These are phyloP conservation scores for Choanephora cucurbitarum DNA, from an alignment of 371 early-diverging fungal genomes.

Conservation along the genomic window DNA sequence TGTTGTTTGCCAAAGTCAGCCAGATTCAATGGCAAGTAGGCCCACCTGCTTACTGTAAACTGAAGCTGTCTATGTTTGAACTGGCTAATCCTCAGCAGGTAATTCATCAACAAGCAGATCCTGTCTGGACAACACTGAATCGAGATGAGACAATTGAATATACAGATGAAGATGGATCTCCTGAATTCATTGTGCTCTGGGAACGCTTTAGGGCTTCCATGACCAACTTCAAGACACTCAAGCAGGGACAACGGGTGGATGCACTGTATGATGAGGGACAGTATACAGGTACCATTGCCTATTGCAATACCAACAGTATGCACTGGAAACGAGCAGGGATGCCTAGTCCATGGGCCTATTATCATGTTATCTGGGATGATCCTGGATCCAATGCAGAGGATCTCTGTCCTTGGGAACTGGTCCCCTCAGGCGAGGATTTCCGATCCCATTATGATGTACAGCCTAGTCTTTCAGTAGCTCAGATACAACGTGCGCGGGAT, in stretches of 20 bases:
- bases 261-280: conserved; percentile 67
- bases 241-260: conserved; percentile 59
- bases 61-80: conserved; percentile 49
- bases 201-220: conserved; percentile 64
- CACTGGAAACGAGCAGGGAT: conserved; percentile 37
- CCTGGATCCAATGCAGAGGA: conserved; percentile 33
- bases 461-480: conserved; percentile 11
- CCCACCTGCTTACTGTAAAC: conserved; percentile 68
- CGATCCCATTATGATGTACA: conserved; percentile 33
- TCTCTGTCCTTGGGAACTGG: conserved; percentile 61
- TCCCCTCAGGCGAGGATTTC: conserved; percentile 41
- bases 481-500: conserved; percentile 37
- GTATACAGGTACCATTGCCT: conserved; percentile 60
- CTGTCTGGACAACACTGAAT: conserved; percentile 38
- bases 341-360: conserved; percentile 57
- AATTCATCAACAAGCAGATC: conserved; percentile 20
- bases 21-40: conserved; percentile 71
- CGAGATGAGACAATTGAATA: conserved; percentile 64
- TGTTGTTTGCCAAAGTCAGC: conserved; percentile 59
- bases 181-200: conserved; percentile 72
- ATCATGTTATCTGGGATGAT: conserved; percentile 59
- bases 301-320: conserved; percentile 31
- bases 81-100: conserved; percentile 29
- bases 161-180: conserved; percentile 69
- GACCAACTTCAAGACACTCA: conserved; percentile 40